Base-by-base conservation (phyloP, 768 basidiomycete species). In the Boletus bicolor region DNA sequence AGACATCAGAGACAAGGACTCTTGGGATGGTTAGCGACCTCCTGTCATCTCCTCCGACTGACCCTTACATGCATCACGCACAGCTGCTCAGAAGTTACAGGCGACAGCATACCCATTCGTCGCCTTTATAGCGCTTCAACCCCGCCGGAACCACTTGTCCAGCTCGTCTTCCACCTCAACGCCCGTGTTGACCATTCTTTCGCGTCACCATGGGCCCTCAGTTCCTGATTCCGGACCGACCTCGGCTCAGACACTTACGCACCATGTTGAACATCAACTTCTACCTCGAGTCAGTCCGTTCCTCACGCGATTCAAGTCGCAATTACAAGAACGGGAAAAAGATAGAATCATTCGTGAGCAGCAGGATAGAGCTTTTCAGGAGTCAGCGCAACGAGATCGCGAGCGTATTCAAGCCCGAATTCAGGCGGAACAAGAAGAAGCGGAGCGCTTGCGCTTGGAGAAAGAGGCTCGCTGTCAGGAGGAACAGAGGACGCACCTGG, bases 31-130 rank as follows among this genome's bases (percentile, higher is more conserved):
- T 87, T 44, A 44, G 73, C 49, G 17, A 49, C 30, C 17, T 32
- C 0, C 1, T 12, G 1, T 32, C 26, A n/a, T 47, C 10, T 15
- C 35, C 7, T 44, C 44, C 21, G 1, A 35, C 30, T 41, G 17
- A 36, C 36, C 28, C 38, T 57, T 3, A 68, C 42, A 30, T n/a
- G 17, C 9, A 49, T 44, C 34, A 42, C 39, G 17, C 17, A 32
- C 58, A 77, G 89, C 75, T 30, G 76, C 84, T 12, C 82, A 87
- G 65, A 91, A 89, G 67, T 75, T 98, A 1, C 85, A 91, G 65
- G 87, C 87, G 3, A 93, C 94, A 1, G 93, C 94, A 0, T 97
- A 89, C 64, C 97, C 96, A 0, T 95, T 95, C 58, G 79, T 99
- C 46, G 91, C 91, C 1, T 99, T 98, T 71, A 70, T 97, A 46